phyloP scores from a whole-genome alignment of 73 alveolate genomes.

The Tetrahymena elliotti region DNA sequence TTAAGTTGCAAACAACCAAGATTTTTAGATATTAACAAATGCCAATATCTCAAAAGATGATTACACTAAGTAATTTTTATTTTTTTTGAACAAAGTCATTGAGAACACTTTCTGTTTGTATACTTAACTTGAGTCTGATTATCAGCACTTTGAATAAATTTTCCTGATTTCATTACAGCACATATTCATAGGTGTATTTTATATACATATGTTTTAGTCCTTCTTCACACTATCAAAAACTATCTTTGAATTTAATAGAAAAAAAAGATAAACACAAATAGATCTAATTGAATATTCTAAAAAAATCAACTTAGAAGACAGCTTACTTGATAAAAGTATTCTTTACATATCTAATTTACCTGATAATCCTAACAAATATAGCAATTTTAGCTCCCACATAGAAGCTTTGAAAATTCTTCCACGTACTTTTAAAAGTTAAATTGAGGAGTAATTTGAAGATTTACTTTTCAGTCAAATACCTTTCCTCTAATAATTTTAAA shows the following conservation, averaged over 20 bases:
- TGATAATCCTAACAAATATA: neutral
- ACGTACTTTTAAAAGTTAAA: neutral
- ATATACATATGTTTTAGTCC: neutral
- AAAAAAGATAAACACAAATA: neutral
- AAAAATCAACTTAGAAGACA: neutral
- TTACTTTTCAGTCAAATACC: neutral
- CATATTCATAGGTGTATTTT: neutral
- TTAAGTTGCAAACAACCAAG: neutral
- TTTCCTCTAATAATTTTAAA: neutral
- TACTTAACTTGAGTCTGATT: neutral
- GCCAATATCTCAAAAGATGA: neutral
- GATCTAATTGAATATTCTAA: neutral
- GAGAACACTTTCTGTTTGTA: neutral
- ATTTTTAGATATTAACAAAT: neutral
- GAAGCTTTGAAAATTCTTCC: neutral
- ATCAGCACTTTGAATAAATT: neutral
- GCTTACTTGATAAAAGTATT: neutral
- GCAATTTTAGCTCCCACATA: neutral
- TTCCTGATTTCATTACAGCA: neutral
- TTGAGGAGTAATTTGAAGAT: neutral
- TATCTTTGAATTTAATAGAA: neutral
- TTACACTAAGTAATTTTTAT: neutral
- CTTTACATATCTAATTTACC: neutral
- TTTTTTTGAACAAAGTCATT: neutral
- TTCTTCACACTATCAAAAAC: neutral